These are phyloP conservation scores for Microbotryomycetes sp. DNA, from an alignment of 1,284 basidiomycete species.

Conservation along the genomic window DNA sequence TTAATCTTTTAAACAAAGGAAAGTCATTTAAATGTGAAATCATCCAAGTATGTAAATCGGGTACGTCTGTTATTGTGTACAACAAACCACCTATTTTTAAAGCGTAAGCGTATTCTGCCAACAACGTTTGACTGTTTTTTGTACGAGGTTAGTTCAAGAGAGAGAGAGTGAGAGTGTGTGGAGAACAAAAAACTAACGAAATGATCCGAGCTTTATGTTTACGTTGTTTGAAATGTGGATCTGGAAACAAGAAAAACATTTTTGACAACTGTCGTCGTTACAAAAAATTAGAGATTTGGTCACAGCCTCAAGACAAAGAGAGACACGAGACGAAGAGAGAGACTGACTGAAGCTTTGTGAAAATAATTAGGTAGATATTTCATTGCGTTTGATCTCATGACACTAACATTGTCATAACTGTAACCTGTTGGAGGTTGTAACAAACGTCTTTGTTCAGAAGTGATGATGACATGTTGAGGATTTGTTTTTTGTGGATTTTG, in stretches of 20 bases:
- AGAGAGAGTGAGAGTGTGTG: neutral
- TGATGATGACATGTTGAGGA: slow-evolving; percentile 24
- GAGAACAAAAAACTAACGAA: slow-evolving; percentile 17
- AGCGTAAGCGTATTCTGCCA: slow-evolving; percentile 88
- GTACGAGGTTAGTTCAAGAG: slow-evolving; percentile 15
- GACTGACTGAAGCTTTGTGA: slow-evolving; percentile 63
- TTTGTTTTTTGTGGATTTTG: slow-evolving; percentile 14
- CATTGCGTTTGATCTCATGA: slow-evolving; percentile 81
- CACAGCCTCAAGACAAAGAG: no score
- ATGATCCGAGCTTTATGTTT: slow-evolving; percentile 81
- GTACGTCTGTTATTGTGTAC: slow-evolving; percentile 97
- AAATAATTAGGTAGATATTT: slow-evolving; percentile 99
- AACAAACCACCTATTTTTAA: slow-evolving; percentile 85
- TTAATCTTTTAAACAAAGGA: slow-evolving; percentile 76
- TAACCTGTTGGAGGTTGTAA: slow-evolving; percentile 45
- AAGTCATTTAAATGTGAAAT: slow-evolving; percentile 74
- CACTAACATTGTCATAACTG: slow-evolving; percentile 80
- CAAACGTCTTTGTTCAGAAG: slow-evolving; percentile 12
- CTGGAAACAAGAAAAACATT: slow-evolving; percentile 97
- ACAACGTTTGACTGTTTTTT: slow-evolving; percentile 58
- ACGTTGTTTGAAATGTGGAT: slow-evolving; percentile 95
- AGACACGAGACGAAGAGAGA: no score
- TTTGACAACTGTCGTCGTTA: slow-evolving; percentile 55
- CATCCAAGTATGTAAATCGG: slow-evolving; percentile 95
- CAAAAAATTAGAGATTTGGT: no score